Evolutionary conservation across 2,329 filamentous ascomycete species (phyloP).

Genomic region (Anisogramma anomala): DNA sequence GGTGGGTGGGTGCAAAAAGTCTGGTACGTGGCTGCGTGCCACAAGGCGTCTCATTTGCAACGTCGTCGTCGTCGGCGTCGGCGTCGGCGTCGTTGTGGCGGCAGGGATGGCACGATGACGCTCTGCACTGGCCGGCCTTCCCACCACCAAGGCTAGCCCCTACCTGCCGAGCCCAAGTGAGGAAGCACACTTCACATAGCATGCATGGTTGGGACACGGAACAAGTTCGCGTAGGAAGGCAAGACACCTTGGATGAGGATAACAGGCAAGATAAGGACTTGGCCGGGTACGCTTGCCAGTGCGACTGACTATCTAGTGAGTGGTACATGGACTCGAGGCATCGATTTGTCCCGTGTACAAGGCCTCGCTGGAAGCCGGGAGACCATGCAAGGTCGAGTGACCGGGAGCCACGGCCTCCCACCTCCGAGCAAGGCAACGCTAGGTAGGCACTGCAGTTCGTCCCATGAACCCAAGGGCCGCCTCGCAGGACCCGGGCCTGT

Average conservation of each 20-base stretch:
- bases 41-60: background rate
- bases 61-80: background rate
- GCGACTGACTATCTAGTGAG: no score
- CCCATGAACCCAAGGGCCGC: no score
- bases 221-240: no score
- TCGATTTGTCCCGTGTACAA: background rate
- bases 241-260: no score
- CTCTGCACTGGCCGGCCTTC: no score
- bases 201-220: no score
- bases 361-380: background rate
- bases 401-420: conserved; percentile 4
- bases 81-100: background rate
- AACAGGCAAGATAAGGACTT: no score
- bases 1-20: no score
- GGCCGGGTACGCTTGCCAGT: background rate
- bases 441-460: no score
- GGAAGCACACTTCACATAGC: background rate
- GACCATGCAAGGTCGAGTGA: conserved; percentile 5
- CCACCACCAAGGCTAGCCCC: background rate
- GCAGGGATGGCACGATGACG: background rate
- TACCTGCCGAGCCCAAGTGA: background rate
- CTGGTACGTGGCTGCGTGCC: background rate
- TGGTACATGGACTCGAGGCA: background rate
- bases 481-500: background rate
- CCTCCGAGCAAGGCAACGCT: no score